Conservation (phyloP, 306 rosid species). For the Cicer pinnatifidum region DNA sequence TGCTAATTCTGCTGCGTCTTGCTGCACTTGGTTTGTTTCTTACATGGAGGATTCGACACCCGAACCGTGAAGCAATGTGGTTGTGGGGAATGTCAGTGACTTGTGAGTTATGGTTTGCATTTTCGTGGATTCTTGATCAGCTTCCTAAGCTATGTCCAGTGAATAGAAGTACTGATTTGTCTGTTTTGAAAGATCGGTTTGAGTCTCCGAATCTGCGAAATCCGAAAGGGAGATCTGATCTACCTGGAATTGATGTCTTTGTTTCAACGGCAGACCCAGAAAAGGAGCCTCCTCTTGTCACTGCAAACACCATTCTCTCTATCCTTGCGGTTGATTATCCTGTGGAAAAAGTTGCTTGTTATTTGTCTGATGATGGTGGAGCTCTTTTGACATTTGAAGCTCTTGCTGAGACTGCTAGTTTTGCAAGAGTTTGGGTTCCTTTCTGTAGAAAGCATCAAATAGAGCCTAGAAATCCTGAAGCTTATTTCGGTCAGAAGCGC, state of each 20-base stretch:
- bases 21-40: conserved; percentile 75
- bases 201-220: conserved; percentile 79
- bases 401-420: conserved; percentile 86
- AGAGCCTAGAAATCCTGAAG: conserved; percentile 83
- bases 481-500: conserved; percentile 81
- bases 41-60: conserved; percentile 83
- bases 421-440: conserved; percentile 80
- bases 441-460: conserved; percentile 76
- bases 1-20: conserved; percentile 67
- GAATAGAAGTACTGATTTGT: conserved; percentile 75
- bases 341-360: conserved; percentile 80
- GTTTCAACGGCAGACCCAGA: conserved; percentile 92
- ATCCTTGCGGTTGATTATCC: conserved; percentile 87
- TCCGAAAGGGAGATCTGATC: conserved; percentile 84
- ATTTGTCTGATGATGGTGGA: conserved; percentile 93
- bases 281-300: conserved; percentile 88
- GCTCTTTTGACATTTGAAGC: conserved; percentile 80
- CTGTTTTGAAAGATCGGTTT: conserved; percentile 69
- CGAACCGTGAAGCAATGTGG: conserved; percentile 83
- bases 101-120: conserved; percentile 86
- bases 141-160: conserved; percentile 89
- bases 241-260: conserved; percentile 82
- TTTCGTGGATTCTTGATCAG: conserved; percentile 86
- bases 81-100: conserved; percentile 84
- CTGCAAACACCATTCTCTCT: conserved; percentile 84